These are phyloP conservation scores for Mucor irregularis DNA, from an alignment of 371 early-diverging fungal genomes.

Conservation along the genomic window DNA sequence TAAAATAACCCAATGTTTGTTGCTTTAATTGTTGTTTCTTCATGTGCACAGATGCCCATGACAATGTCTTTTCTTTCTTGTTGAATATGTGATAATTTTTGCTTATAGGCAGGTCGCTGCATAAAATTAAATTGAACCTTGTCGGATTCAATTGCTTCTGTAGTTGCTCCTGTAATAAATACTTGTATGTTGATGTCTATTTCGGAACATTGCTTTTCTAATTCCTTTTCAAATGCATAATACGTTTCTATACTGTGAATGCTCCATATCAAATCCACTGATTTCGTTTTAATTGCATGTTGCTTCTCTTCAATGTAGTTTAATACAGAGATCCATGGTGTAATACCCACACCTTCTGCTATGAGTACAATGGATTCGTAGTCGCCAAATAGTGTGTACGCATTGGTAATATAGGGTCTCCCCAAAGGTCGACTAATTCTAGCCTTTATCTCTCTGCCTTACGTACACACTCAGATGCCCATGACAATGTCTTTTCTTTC, in stretches of 20 bases:
- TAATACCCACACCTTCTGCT: conserved; percentile 46
- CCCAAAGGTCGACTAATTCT: conserved; percentile 40
- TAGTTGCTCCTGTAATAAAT: conserved; percentile 15
- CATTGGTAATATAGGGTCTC: conserved; percentile 1
- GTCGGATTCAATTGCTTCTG: conserved; percentile 5
- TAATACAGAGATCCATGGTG: conserved; percentile 44
- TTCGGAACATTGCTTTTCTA: background rate
- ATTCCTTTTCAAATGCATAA: conserved; percentile 25
- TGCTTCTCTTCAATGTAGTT: conserved; percentile 22
- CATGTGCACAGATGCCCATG: conserved; percentile 40
- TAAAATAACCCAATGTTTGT: conserved; percentile 16
- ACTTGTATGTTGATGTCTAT: background rate
- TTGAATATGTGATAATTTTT: conserved; percentile 12
- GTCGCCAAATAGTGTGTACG: conserved; percentile 26
- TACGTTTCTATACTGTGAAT: conserved; percentile 11
- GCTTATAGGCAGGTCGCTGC: conserved; percentile 2
- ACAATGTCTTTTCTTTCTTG: conserved; percentile 1
- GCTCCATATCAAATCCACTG: conserved; percentile 25
- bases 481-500: too few species aligned
- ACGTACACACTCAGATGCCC: too few species aligned
- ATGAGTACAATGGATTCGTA: conserved; percentile 33
- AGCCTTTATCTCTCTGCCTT: background rate
- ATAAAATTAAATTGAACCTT: background rate
- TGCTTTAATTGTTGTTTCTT: conserved; percentile 22
- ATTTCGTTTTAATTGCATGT: conserved; percentile 18